These are phyloP conservation scores for Linnemannia schmuckeri DNA, from an alignment of 192 early-diverging fungal genomes.

Conservation along the genomic window DNA sequence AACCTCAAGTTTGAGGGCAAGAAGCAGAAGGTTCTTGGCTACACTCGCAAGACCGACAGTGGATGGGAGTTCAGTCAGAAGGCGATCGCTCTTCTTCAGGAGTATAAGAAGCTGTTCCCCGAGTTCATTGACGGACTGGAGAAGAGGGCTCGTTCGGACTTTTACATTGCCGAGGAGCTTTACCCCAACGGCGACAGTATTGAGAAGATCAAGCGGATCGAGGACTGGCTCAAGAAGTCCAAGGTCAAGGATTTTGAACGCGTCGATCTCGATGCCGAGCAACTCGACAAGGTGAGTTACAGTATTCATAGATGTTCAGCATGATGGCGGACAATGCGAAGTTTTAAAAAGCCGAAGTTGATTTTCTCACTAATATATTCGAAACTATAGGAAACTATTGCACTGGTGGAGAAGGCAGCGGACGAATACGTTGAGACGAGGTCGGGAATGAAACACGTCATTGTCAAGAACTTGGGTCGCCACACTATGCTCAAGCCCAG, in stretches of 20 bases:
- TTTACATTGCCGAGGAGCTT: conserved; percentile 74
- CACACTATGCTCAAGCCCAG: conserved; percentile 82
- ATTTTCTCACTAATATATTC: background rate
- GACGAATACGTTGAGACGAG: conserved; percentile 58
- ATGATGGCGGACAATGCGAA: no score
- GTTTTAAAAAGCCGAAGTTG: no score
- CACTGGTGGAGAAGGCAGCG: conserved; percentile 69
- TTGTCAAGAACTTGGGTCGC: conserved; percentile 64
- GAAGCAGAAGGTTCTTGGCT: conserved; percentile 89
- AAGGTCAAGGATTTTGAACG: conserved; percentile 74
- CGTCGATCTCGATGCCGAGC: conserved; percentile 72
- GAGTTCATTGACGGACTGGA: conserved; percentile 67
- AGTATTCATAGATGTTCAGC: no score
- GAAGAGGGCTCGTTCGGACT: conserved; percentile 58
- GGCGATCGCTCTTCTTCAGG: conserved; percentile 79
- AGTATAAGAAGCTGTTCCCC: conserved; percentile 75
- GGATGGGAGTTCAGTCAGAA: conserved; percentile 90
- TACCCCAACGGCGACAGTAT: conserved; percentile 61
- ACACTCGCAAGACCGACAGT: conserved; percentile 79
- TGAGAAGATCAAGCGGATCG: conserved; percentile 66
- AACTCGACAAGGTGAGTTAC: conserved; percentile 72
- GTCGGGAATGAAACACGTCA: conserved; percentile 57
- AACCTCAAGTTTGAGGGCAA: conserved; percentile 93
- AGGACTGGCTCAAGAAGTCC: conserved; percentile 73
- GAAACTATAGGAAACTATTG: conserved; percentile 64